phyloP scores from a whole-genome alignment of 2,329 filamentous ascomycete species.

The Talaromyces sp. region DNA sequence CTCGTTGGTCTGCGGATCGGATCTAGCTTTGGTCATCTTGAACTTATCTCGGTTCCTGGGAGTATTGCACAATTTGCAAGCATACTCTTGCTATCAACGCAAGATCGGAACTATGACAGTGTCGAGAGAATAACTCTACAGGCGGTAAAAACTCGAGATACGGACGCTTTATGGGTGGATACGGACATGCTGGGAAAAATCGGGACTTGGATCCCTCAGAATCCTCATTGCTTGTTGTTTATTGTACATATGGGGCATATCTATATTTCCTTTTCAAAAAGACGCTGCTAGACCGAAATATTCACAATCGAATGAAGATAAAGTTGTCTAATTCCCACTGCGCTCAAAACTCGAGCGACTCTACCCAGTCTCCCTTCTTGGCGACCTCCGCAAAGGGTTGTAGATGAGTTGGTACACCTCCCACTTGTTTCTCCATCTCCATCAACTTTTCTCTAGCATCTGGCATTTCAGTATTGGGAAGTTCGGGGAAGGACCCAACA shows the following conservation, averaged over 20 bases:
- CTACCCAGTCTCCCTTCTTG: neutral
- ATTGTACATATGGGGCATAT: neutral
- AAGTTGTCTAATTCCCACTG: neutral
- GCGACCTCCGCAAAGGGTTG: neutral
- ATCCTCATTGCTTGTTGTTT: neutral
- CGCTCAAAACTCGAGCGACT: neutral
- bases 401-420: constrained; percentile 3
- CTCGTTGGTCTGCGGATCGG: neutral
- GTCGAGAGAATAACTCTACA: neutral
- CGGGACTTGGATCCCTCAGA: neutral
- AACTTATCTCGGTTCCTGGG: neutral
- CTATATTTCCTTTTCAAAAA: neutral
- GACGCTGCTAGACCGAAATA: neutral
- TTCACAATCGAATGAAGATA: neutral
- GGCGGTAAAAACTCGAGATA: neutral
- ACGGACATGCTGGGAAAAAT: neutral
- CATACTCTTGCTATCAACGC: neutral
- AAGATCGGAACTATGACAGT: neutral
- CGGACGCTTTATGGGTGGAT: neutral
- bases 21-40: neutral
- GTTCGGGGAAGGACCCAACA: constrained; percentile 22
- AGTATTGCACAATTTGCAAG: neutral
- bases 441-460: no score
- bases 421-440: no score
- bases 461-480: accelerated